phyloP scores from a whole-genome alignment of 768 basidiomycete genomes.

The Lactarius hatsudake region DNA sequence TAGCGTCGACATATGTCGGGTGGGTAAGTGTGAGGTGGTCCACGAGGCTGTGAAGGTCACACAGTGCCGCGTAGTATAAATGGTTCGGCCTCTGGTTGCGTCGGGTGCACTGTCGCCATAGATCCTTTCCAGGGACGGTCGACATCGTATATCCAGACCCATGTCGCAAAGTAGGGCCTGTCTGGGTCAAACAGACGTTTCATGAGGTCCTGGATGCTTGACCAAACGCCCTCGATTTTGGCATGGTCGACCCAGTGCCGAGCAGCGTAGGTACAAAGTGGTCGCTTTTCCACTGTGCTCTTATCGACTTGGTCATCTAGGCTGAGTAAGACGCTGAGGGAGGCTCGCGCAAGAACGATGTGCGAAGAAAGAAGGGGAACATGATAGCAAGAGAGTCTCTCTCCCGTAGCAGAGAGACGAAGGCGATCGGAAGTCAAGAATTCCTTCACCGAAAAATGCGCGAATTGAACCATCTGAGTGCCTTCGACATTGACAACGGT shows the following conservation, averaged over 20 bases:
- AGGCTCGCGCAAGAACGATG: not conserved
- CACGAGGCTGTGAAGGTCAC: not conserved
- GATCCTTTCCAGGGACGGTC: not conserved
- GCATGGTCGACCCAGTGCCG: not conserved
- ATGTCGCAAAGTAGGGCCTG: not conserved
- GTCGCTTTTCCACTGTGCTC: not conserved
- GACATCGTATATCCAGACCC: not conserved
- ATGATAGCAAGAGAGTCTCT: not conserved
- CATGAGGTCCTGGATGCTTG: not conserved
- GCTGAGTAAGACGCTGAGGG: not conserved
- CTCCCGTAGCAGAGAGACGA: not conserved
- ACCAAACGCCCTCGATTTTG: not conserved
- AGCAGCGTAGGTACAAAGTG: not conserved
- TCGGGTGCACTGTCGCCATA: not conserved
- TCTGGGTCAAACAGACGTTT: not conserved
- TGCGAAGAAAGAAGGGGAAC: not conserved
- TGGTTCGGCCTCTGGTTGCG: not conserved
- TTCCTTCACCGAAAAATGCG: not conserved
- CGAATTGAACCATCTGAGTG: not conserved
- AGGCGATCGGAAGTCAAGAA: not conserved
- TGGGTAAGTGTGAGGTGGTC: not conserved
- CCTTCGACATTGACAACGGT: not conserved
- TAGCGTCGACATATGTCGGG: not conserved
- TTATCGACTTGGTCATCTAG: not conserved
- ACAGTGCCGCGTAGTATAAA: constrained; percentile 8